Base-by-base conservation (phyloP, 2,329 filamentous ascomycete species). In the Neopestalotiopsis sp. region DNA sequence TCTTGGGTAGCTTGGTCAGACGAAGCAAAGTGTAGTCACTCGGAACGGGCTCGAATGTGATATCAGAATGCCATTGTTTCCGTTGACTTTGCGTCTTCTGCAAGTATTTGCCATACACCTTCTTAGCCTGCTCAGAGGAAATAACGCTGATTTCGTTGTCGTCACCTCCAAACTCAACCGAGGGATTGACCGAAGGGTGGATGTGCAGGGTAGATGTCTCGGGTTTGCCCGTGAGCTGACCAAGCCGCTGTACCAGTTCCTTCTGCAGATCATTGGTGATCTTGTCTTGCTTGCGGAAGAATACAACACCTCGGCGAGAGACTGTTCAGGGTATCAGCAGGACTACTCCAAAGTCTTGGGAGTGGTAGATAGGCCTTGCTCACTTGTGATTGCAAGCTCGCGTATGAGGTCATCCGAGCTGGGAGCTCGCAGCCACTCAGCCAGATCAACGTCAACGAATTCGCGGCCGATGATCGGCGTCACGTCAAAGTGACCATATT, bases 341-440 rank as follows among this genome's bases (percentile, higher is more conserved):
- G 68, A 64, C 70, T 72, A 17, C 34, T 62, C 5, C 14, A 7
- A 24, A n/a, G 42, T 53, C 30, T 13, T 17, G 42, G 1, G 56
- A 7, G 63, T 13, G 12, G 17, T 12, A 7, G 17, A 6, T 3
- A 38, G 24, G 61, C 82, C 71, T 80, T 38, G 34, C 34, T 38
- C 34, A 92, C 90, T 87, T 1, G 88, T 91, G 69, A 92, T 89
- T 42, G 90, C 91, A 0, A 93, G 81, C 73, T 93, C 91, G 0
- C 88, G 85, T 30, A 93, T 76, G 20, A 91, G 80, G 57, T 89
- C 87, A 66, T 93, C 90, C 0, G 88, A 83, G 74, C 92, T 90
- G 0, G 87, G 82, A 0, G 88, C 87, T 32, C 88, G 81, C 5
- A 93, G 81, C 73, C 87, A 86, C 45, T 93, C 89, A 4, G 85